Conservation (phyloP, 805 yeast species). For the Yamadazyma takamatsuzukensis region DNA sequence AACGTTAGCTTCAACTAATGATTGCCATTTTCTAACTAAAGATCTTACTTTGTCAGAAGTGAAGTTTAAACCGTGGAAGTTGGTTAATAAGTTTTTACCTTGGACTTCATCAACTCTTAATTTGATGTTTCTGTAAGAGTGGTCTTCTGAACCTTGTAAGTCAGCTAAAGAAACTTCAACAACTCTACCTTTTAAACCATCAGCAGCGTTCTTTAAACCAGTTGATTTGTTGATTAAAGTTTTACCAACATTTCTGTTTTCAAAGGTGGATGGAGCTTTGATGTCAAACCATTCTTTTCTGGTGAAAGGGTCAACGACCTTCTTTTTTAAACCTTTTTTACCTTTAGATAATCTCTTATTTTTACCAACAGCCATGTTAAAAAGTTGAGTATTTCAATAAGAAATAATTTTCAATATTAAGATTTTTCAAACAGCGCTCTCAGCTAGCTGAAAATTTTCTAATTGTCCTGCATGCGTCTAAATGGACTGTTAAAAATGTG, state of each 20-base stretch:
- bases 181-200: slow-evolving; percentile 97
- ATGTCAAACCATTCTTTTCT: slow-evolving; percentile 98
- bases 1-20: slow-evolving; percentile 95
- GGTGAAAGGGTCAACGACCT: slow-evolving; percentile 98
- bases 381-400: slow-evolving; percentile 17
- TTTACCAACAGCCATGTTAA: slow-evolving; percentile 55
- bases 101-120: slow-evolving; percentile 99
- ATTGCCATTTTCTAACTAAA: slow-evolving; percentile 98
- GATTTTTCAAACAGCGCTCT: no score
- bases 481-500: no score
- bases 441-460: no score
- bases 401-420: slow-evolving; percentile 6
- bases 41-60: slow-evolving; percentile 97
- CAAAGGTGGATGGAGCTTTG: slow-evolving; percentile 98
- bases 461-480: no score
- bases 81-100: slow-evolving; percentile 97
- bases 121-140: slow-evolving; percentile 94
- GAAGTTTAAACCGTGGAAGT: slow-evolving; percentile 99
- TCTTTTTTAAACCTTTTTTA: slow-evolving; percentile 98
- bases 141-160: slow-evolving; percentile 98
- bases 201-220: slow-evolving; percentile 97
- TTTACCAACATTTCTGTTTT: slow-evolving; percentile 98
- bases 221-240: slow-evolving; percentile 97
- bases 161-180: slow-evolving; percentile 95
- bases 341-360: slow-evolving; percentile 73